A percentile compares a stretch with the other conserved stretches of the same genome.
These are phyloP conservation scores for Tephrocybe sp. DNA, from an alignment of 768 basidiomycete genomes.

Conservation along the genomic window DNA sequence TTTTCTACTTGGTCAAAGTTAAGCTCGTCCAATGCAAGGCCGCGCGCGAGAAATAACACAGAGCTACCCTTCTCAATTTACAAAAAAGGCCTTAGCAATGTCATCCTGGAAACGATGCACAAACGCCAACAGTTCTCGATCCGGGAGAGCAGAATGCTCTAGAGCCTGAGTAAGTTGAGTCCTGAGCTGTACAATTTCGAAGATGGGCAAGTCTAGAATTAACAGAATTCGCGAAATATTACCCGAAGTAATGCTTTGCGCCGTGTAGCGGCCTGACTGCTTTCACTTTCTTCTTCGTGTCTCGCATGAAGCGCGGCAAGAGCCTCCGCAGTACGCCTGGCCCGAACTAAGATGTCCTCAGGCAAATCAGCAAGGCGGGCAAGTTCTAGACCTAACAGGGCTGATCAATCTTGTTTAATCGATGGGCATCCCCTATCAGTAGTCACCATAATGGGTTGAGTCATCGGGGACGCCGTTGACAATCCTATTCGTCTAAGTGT, in stretches of 20 bases:
- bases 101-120: constrained; percentile 69
- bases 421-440: neutral
- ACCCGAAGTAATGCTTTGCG: constrained; percentile 72
- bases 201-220: neutral
- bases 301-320: constrained; percentile 57
- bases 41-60: too few species aligned
- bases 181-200: constrained; percentile 44
- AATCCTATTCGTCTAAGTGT: constrained; percentile 43
- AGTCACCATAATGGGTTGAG: constrained; percentile 68
- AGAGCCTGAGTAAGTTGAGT: constrained; percentile 74
- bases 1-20: too few species aligned
- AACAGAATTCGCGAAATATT: constrained; percentile 10
- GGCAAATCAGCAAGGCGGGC: constrained; percentile 89
- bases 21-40: too few species aligned
- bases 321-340: constrained; percentile 53
- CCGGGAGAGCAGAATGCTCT: constrained; percentile 71
- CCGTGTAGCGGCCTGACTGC: constrained; percentile 52
- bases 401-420: neutral
- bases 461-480: constrained; percentile 67
- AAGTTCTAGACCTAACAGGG: constrained; percentile 71
- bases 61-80: too few species aligned
- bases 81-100: constrained; percentile 55
- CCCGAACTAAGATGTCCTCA: constrained; percentile 59
- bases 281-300: constrained; percentile 60
- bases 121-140: constrained; percentile 64